Conservation (phyloP, 805 yeast genomes). For the Schwanniomyces polymorphus region DNA sequence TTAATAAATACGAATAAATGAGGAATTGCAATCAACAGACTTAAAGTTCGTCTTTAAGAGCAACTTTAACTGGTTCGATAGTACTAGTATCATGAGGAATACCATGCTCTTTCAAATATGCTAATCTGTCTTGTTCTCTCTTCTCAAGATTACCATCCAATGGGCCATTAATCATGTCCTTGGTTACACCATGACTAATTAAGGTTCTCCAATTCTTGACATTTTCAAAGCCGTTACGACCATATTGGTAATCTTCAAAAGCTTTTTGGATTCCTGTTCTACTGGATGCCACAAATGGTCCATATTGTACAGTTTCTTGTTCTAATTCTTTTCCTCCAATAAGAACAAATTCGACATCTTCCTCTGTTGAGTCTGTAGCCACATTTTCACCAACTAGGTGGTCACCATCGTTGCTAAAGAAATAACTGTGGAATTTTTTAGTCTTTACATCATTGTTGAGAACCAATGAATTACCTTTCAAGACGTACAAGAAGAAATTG, state of each 20-base stretch:
- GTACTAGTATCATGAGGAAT: not conserved
- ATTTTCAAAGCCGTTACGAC: conserved; percentile 68
- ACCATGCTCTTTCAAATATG: conserved; percentile 4
- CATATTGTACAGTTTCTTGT: conserved; percentile 81
- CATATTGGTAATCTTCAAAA: conserved; percentile 68
- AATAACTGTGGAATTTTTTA: conserved; percentile 51
- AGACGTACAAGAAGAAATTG: conserved; percentile 69
- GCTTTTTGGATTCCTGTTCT: conserved; percentile 67
- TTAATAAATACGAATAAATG: too few relatives aligned
- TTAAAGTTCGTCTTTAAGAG: conserved; percentile 13
- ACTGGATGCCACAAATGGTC: conserved; percentile 84
- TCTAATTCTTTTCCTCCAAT: conserved; percentile 74
- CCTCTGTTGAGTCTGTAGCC: conserved; percentile 26
- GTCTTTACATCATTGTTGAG: conserved; percentile 44
- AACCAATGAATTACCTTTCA: conserved; percentile 55
- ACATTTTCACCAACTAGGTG: conserved; percentile 48
- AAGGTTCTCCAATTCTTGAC: conserved; percentile 59
- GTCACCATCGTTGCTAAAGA: conserved; percentile 72
- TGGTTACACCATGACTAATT: conserved; percentile 43
- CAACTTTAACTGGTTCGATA: not conserved
- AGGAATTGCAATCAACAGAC: not conserved
- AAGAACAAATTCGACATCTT: conserved; percentile 62
- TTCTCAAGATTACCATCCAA: conserved; percentile 32
- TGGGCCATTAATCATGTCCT: conserved; percentile 40
- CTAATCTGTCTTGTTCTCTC: conserved; percentile 22